Evolutionary conservation across 2,329 filamentous ascomycete species (phyloP), one percentile per base, ranked within the genome.

Genomic region (Pochonia chlamydosporia): DNA sequence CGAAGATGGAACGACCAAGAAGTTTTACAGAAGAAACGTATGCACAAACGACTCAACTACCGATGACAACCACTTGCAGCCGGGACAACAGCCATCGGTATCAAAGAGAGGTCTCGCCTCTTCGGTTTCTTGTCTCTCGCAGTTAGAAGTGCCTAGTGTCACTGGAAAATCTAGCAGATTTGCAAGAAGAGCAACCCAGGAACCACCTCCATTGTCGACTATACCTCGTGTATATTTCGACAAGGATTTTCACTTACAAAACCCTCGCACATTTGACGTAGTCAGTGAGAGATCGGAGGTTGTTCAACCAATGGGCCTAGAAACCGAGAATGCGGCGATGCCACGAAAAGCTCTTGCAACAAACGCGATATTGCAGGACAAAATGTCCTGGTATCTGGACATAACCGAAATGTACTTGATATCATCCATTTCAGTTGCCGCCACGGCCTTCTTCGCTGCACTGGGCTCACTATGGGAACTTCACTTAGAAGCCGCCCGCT

Each of bases 321-420:
- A 71, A 39, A 36, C 4, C 33, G 20, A 11, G 23, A 23, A 39
- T 44, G 69, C 76, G 1, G 68, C 76, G 21, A 59, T 60, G 2
- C 83, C 87, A 8, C 80, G 92, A 50, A 97, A 96, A 63, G 87
- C 89, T 1, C 73, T 99, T 24, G 91, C 92, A 6, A 96, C 91
- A 1, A 99, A 99, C 66, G 93, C 93, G 0, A 99, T 99, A 49
- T 67, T 99, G 28, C 93, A 99, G 63, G 93, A 99, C 67, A 99
- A 99, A 67, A 74, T 99, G 10, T 97, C 93, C 1, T 99, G 93
- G 93, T 99, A 99, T 64, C 96, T 99, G 90, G 93, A 99, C 64
- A 99, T 93, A 0, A 90, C 99, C 20, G 93, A 99, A 63, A 89
- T 99, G 46, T 93, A 99, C 63, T 74, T 99, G 8, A 96, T 99